Evolutionary conservation across 768 basidiomycete genomes (phyloP), one percentile per base, ranked within the genome.

Genomic region (Suillus bovinus): DNA sequence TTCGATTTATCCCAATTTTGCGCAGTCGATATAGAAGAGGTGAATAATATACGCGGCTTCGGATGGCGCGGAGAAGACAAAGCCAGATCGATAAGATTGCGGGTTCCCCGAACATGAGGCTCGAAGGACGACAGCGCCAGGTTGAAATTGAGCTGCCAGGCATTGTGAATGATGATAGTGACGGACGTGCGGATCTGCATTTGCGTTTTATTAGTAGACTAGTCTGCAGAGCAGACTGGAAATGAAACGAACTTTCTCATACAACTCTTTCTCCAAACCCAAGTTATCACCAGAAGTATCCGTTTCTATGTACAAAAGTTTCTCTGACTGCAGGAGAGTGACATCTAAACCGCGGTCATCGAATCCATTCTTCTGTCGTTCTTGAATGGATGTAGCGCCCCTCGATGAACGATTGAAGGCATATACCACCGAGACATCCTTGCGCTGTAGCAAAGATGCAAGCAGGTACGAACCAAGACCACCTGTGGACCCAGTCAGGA

Each of bases 41-140:
- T 76, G 64, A 79, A 81, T 9, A 78, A 57, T 44, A 81, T 61
- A 10, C 69, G 70, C 3, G 77, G 62, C 20, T 70, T 69, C 41
- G n/a, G 10, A 44, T 44, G 20, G n/a, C 42, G 11, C 0, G 62
- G 59, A 7, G 65, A 44, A 22, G 73, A 57, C 83, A 71, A 66
- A 82, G 79, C 6, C 78, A 82, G 71, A 44, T 67, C 65, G 7
- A 70, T 55, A 0, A 77, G 67, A 41, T 79, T 77, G 5, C 80
- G 77, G 2, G 79, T 77, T 14, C 69, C 76, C 47, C 68, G 72
- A 20, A 82, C 71, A 54, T 72, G 79, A 4, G 78, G 67, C 62
- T 83, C 82, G 63, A 83, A 85, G 1, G 81, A 82, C 0, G 74
- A 67, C 39, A 84, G 71, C 11, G 79, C 74, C 14, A 83, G 71